Evolutionary conservation across 805 yeast genomes (phyloP).

Genomic region (Cyberlindnera samutprakarnensis): DNA sequence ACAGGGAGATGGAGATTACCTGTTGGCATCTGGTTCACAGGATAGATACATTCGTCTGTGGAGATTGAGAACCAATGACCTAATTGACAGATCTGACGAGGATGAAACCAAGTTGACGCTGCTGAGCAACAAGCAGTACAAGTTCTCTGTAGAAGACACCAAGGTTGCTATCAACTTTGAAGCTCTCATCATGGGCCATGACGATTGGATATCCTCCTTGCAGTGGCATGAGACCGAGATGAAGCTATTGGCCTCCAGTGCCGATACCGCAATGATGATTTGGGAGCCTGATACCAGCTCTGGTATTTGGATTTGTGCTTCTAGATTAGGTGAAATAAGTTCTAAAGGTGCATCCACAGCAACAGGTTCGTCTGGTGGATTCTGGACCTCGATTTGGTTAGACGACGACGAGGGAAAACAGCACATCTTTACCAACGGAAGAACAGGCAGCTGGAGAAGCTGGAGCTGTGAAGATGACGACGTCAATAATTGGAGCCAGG

Average conservation of each 20-base stretch:
- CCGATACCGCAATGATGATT: constrained; percentile 87
- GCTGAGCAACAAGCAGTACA: constrained; percentile 67
- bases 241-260: constrained; percentile 73
- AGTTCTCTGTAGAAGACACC: constrained; percentile 35
- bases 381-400: constrained; percentile 70
- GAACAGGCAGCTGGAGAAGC: constrained; percentile 85
- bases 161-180: constrained; percentile 68
- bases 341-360: constrained; percentile 98
- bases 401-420: constrained; percentile 29
- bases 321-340: constrained; percentile 84
- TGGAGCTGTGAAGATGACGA: constrained; percentile 42
- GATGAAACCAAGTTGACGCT: constrained; percentile 43
- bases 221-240: constrained; percentile 61
- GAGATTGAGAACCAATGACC: constrained; percentile 56
- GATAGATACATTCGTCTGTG: constrained; percentile 89
- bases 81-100: constrained; percentile 50
- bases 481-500: constrained; percentile 37
- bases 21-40: constrained; percentile 86
- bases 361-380: constrained; percentile 85
- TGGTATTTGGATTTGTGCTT: constrained; percentile 82
- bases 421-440: constrained; percentile 73
- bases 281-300: constrained; percentile 87
- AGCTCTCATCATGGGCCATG: constrained; percentile 95
- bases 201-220: constrained; percentile 90
- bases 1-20: constrained; percentile 40